Evolutionary conservation across 192 early-diverging fungal genomes (phyloP), one percentile per base, ranked within the genome.

Genomic region (Umbelopsis isabellina): DNA sequence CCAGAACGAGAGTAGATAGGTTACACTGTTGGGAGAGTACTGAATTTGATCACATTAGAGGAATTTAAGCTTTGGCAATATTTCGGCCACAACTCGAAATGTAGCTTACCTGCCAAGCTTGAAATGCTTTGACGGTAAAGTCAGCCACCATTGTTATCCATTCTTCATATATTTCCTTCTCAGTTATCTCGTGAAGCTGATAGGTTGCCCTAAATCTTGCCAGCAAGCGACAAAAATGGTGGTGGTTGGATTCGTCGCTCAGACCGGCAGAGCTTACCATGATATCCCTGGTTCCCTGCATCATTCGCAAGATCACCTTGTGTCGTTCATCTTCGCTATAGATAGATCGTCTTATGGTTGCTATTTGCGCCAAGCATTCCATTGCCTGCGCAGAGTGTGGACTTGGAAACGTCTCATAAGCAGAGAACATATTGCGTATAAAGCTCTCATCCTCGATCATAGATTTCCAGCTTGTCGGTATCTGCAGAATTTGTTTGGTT

Each of bases 1-100:
- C 95, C 95, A 97, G 73, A 97, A 97, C 11, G 85, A 87, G 68
- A 95, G 77, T 37, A 95, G 71, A 67, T 94, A 93, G 37, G 83
- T 80, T 0, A 93, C 77, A 75, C 88, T 91, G 75, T 93, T 89
- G 41, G 92, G 84, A 49, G 90, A 85, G 82, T 87, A 91, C 85
- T 90, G 25, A 23, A 25, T 27, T 23, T 53, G 23, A 12, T 25
- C 23, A 53, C 51, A 22, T 25, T 41, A 41, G 51, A 4, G n/a
- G n/a, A n/a, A n/a, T n/a, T n/a, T n/a, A n/a, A n/a, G n/a, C n/a
- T n/a, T n/a, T n/a, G n/a, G n/a, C n/a, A n/a, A n/a, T n/a, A n/a
- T n/a, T n/a, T n/a, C n/a, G n/a, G 25, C n/a, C 21, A 4, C 41
- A 58, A 20, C 5, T 6, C 6, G 10, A 41, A 41, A 10, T 41